Evolutionary conservation across 2,329 filamentous ascomycete genomes (phyloP).

Genomic region (Zasmidium angulare): DNA sequence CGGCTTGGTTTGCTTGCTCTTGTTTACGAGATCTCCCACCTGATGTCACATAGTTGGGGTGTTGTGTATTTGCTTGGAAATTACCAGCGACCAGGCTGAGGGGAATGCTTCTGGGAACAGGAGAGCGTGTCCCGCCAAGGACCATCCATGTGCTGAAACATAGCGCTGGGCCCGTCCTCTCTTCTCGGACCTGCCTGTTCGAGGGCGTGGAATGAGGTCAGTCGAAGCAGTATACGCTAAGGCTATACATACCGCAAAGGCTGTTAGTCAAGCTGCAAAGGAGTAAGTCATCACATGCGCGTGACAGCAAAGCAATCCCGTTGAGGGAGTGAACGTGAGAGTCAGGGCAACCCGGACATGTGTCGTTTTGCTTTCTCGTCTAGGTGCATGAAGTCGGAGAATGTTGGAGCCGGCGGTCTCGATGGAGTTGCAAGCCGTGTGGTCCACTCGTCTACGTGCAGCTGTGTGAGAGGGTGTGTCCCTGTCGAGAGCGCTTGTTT

Average conservation of each 20-base stretch:
- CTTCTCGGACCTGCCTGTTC: not conserved
- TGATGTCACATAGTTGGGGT: too few relatives aligned
- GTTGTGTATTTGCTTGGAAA: too few relatives aligned
- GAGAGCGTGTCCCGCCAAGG: not conserved
- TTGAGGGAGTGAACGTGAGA: not conserved
- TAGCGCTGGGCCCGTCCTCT: not conserved
- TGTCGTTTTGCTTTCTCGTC: not conserved
- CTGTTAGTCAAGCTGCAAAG: not conserved
- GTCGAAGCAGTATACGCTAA: not conserved
- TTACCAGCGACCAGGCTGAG: conserved; percentile 4
- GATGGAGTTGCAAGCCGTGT: not conserved
- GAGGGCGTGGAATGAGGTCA: too few relatives aligned
- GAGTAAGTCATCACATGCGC: not conserved
- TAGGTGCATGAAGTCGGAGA: conserved; percentile 1
- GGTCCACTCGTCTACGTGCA: not conserved
- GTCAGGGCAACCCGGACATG: not conserved
- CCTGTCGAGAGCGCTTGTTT: not conserved
- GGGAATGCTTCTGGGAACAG: not conserved
- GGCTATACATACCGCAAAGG: not conserved
- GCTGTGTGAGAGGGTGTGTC: not conserved
- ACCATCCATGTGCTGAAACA: not conserved
- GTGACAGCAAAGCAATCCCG: not conserved
- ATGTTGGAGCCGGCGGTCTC: not conserved
- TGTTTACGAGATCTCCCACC: too few relatives aligned
- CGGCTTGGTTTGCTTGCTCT: too few relatives aligned